Evolutionary conservation across 768 basidiomycete genomes (phyloP), one percentile per base, ranked within the genome.

Genomic region (Lentinus brumalis): DNA sequence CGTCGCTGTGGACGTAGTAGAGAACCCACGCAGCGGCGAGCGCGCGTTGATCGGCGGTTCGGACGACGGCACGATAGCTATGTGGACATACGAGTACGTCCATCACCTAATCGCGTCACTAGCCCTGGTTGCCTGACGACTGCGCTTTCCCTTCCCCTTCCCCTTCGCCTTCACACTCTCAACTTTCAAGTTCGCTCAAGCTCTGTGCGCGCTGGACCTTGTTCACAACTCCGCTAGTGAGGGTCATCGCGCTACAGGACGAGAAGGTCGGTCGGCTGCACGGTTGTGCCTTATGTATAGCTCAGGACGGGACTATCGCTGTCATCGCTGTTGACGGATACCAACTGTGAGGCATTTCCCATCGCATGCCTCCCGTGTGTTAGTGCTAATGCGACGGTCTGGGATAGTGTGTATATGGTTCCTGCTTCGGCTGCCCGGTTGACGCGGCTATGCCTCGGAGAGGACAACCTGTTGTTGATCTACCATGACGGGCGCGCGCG

Each of bases 351-450:
- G 91, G 74, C 26, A 14, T 18, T 51, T 30, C 41, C 26, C 18
- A 26, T 10, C 7, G 5, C 9, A n/a, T 8, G 29, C 3, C 4
- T 50, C 31, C 15, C 7, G 15, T 18, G 26, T 50, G 35, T 30
- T 45, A 51, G 52, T 31, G 64, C 56, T 14, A 5, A 59, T 30
- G 29, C 21, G 8, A 12, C 61, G 9, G 41, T 39, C 21, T 50
- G 5, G 5, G 15, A 21, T 53, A 97, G 95, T 55, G 73, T 93
- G 32, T 90, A 87, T 69, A 74, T 94, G 16, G 82, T 98, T 26
- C 96, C 96, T 6, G 94, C 92, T 7, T 82, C 93, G 1, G 80
- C 83, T n/a, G 82, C 86, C 0, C 84, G 86, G 0, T 77, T 98
- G 18, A 74, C 76, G 39, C 73, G 80, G 47, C 72, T 96, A 15